phyloP scores from a whole-genome alignment of 768 basidiomycete genomes.

The Termitomyces titanicus region DNA sequence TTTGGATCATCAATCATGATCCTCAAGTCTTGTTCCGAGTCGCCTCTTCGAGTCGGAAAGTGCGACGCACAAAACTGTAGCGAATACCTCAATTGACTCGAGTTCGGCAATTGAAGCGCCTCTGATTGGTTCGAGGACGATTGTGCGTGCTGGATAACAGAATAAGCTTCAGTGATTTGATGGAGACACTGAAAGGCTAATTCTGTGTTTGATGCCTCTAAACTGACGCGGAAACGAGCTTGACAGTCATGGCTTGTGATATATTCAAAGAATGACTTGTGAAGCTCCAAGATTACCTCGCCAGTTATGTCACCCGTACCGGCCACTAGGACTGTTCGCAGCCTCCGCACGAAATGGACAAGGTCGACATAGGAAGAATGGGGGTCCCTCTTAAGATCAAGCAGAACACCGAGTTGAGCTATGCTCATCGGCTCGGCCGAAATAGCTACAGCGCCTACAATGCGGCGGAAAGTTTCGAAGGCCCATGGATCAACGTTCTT shows the following conservation, averaged over 20 bases:
- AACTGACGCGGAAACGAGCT: background rate
- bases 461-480: conserved; percentile 4
- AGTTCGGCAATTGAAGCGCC: background rate
- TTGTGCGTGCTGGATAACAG: background rate
- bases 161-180: background rate
- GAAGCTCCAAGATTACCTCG: background rate
- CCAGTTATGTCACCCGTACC: background rate
- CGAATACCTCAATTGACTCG: background rate
- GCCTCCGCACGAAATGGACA: background rate
- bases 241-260: background rate
- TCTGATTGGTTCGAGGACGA: background rate
- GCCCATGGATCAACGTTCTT: background rate
- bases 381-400: background rate
- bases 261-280: conserved; percentile 8
- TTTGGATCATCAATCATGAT: background rate
- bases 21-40: background rate
- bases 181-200: background rate
- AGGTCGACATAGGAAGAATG: background rate
- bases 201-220: background rate
- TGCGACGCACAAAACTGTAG: conserved; percentile 2
- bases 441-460: background rate
- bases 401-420: background rate
- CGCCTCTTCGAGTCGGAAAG: background rate
- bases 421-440: background rate
- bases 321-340: conserved; percentile 1